Conservation (phyloP, 2,329 filamentous ascomycete genomes). For the Herpomyces periplanetae region DNA sequence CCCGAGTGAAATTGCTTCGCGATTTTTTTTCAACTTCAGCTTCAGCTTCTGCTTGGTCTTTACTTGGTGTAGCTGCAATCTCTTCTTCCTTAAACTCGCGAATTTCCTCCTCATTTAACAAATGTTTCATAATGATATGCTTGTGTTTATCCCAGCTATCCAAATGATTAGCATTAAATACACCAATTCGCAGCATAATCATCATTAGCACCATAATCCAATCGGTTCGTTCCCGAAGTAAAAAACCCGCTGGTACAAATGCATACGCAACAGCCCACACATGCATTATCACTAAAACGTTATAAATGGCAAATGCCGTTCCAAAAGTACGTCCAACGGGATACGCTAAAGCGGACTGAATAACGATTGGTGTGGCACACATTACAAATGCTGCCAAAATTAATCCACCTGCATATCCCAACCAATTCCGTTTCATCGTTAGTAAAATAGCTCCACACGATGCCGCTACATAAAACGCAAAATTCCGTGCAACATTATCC, state of each 20-base stretch:
- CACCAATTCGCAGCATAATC: slow-evolving; percentile 40
- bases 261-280: slow-evolving; percentile 96
- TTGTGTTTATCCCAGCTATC: too few species aligned
- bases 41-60: slow-evolving; percentile 11
- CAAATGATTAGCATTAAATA: slow-evolving; percentile 35
- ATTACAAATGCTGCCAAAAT: slow-evolving; percentile 36
- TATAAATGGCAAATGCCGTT: slow-evolving; percentile 58
- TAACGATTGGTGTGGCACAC: slow-evolving; percentile 32
- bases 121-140: too few species aligned
- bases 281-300: slow-evolving; percentile 77
- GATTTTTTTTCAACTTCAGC: slow-evolving; percentile 13
- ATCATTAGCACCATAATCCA: slow-evolving; percentile 74
- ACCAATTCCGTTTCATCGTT: slow-evolving; percentile 42
- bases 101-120: too few species aligned
- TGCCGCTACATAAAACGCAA: slow-evolving; percentile 39
- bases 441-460: slow-evolving; percentile 37
- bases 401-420: slow-evolving; percentile 51
- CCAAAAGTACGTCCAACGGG: slow-evolving; percentile 47
- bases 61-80: slow-evolving; percentile 14
- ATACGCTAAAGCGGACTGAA: slow-evolving; percentile 33
- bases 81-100: too few species aligned
- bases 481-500: slow-evolving; percentile 29
- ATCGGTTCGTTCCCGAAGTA: slow-evolving; percentile 73
- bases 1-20: slow-evolving; percentile 25
- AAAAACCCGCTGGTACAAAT: slow-evolving; percentile 69